Percentiles rank a stretch among this genome's conserved stretches.
Evolutionary conservation across 139 green algal species (phyloP).

Genomic region (Tetradesmus lagerheimii): DNA sequence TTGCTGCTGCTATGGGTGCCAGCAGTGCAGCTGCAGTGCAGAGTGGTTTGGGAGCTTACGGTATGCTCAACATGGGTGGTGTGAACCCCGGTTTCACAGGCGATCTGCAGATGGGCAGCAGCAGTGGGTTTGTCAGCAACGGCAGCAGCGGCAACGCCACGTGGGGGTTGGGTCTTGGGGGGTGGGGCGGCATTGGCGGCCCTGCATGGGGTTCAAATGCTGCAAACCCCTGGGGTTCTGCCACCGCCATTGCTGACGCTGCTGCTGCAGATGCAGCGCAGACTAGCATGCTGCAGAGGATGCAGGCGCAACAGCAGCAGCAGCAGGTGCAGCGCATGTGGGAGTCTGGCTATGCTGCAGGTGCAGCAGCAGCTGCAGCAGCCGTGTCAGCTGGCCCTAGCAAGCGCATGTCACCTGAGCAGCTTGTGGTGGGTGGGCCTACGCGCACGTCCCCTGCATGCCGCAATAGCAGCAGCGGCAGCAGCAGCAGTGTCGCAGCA

Average conservation of each 20-base stretch:
- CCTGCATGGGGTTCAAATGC: neutral
- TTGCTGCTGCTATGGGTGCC: neutral
- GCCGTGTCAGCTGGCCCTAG: neutral
- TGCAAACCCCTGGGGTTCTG: neutral
- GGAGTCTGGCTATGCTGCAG: neutral
- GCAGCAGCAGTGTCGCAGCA: neutral
- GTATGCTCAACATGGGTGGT: neutral
- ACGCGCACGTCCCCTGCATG: neutral
- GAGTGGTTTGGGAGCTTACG: neutral
- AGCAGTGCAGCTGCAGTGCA: neutral
- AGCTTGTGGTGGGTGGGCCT: neutral
- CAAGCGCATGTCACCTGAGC: neutral
- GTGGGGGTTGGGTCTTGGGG: neutral
- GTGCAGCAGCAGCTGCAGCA: neutral
- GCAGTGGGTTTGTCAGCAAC: neutral
- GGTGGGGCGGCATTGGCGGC: neutral
- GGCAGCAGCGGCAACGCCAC: neutral
- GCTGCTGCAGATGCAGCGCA: neutral
- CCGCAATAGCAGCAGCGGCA: conserved; percentile 4
- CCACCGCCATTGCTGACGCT: neutral
- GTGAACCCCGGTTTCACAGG: neutral
- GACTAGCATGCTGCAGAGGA: neutral
- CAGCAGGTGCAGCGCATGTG: neutral
- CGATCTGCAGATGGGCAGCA: no score
- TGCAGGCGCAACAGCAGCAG: conserved; percentile 6